A percentile compares a stretch with the other conserved stretches of the same genome.
Evolutionary conservation across 129 eudicot species (phyloP).

Genomic region (Tanacetum coccineum): DNA sequence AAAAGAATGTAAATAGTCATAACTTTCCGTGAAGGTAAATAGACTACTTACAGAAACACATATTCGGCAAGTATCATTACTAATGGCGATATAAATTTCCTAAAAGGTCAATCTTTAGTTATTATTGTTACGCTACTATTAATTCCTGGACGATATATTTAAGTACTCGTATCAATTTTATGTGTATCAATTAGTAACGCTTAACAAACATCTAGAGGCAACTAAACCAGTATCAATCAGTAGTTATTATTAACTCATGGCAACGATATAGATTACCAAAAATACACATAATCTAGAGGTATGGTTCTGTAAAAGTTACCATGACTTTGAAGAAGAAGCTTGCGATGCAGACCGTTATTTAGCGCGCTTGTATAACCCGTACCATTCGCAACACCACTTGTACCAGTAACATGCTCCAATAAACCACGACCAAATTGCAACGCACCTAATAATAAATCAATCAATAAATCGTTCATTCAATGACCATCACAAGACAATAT

Average conservation of each 20-base stretch:
- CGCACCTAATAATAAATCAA: slow-evolving; percentile 24
- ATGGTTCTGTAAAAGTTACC: slow-evolving; percentile 35
- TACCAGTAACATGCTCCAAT: slow-evolving; percentile 6
- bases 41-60: too few relatives aligned
- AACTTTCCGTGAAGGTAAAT: too few relatives aligned
- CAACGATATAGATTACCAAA: not conserved
- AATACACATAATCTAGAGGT: not conserved
- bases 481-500: slow-evolving; percentile 15
- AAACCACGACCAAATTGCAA: slow-evolving; percentile 13
- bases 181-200: too few relatives aligned
- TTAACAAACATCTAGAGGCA: too few relatives aligned
- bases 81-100: too few relatives aligned
- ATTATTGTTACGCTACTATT: too few relatives aligned
- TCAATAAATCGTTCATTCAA: slow-evolving; percentile 22
- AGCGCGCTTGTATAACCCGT: slow-evolving; percentile 16
- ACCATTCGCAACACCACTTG: slow-evolving; percentile 18
- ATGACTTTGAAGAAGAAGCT: slow-evolving; percentile 41
- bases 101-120: too few relatives aligned
- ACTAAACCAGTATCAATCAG: too few relatives aligned
- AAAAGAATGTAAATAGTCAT: too few relatives aligned
- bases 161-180: too few relatives aligned
- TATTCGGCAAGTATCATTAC: too few relatives aligned
- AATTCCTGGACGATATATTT: too few relatives aligned
- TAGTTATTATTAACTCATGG: not conserved
- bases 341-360: slow-evolving; percentile 47